These are phyloP conservation scores for Microdochium nivale DNA, from an alignment of 2,329 filamentous ascomycete species.

Conservation along the genomic window DNA sequence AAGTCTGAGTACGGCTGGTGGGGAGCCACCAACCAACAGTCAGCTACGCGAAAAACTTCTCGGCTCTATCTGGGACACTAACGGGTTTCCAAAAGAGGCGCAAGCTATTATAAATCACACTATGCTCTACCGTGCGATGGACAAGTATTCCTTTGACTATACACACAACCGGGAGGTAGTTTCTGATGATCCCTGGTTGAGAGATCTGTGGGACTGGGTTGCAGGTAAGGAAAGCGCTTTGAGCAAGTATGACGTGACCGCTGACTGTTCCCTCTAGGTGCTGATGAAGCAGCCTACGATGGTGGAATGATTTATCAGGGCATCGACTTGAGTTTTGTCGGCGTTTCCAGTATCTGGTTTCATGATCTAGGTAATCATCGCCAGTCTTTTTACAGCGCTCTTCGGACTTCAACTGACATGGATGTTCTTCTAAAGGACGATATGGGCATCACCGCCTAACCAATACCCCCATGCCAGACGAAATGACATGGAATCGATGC, in stretches of 20 bases:
- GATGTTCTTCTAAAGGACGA: neutral
- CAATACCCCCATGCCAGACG: constrained; percentile 35
- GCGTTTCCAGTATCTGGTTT: constrained; percentile 64
- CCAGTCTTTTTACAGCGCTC: neutral
- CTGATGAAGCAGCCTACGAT: constrained; percentile 54
- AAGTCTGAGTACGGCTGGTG: constrained; percentile 25
- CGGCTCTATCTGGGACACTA: constrained; percentile 31
- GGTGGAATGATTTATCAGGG: constrained; percentile 62
- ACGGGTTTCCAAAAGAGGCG: constrained; percentile 39
- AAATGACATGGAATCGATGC: constrained; percentile 48
- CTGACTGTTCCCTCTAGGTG: constrained; percentile 25
- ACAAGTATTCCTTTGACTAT: constrained; percentile 57
- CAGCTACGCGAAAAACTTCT: constrained; percentile 50
- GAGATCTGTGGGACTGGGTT: constrained; percentile 72
- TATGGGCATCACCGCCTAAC: neutral
- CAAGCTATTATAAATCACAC: constrained; percentile 45
- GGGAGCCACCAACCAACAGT: constrained; percentile 36
- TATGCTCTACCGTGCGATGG: constrained; percentile 51
- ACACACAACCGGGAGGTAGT: constrained; percentile 58
- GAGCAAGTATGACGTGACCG: too few species aligned
- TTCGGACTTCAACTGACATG: neutral
- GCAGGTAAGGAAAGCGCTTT: constrained; percentile 37
- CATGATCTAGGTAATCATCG: constrained; percentile 48
- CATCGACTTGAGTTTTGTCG: constrained; percentile 68
- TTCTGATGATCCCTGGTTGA: constrained; percentile 64